Conservation (phyloP, 768 basidiomycete species). For the Peribolospora baueri region DNA sequence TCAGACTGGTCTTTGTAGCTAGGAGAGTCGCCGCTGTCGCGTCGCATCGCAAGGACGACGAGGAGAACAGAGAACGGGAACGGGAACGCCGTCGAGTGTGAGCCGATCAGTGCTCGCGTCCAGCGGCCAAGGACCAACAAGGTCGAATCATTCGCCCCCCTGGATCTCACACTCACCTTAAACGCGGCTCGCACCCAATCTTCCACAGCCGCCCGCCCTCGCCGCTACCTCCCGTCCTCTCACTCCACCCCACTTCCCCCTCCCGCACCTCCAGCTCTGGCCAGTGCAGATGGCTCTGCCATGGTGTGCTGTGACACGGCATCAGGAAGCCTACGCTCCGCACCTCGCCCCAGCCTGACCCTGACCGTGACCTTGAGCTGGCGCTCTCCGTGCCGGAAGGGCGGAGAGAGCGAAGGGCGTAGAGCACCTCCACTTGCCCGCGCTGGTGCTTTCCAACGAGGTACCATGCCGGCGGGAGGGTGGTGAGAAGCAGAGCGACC, state of each 20-base stretch:
- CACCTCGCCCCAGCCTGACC: conserved; percentile 20
- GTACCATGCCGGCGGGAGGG: conserved; percentile 42
- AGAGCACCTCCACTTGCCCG: conserved; percentile 52
- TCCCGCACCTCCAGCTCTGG: conserved; percentile 29
- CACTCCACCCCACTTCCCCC: neutral
- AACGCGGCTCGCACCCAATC: conserved; percentile 76
- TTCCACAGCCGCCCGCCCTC: conserved; percentile 40
- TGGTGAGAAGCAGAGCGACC: conserved; percentile 27
- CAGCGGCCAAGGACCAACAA: neutral
- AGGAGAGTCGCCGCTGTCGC: conserved; percentile 29
- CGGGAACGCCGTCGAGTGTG: neutral
- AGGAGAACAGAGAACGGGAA: neutral
- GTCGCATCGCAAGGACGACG: neutral
- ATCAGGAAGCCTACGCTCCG: conserved; percentile 51
- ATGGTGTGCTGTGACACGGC: conserved; percentile 94
- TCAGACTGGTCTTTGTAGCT: conserved; percentile 58
- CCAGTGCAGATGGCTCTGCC: conserved; percentile 64
- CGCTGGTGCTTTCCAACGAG: conserved; percentile 48
- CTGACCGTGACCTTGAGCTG: neutral
- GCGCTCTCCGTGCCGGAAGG: conserved; percentile 20
- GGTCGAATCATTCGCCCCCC: neutral
- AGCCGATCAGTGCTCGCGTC: neutral
- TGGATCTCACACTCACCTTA: conserved; percentile 33
- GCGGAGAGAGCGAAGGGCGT: conserved; percentile 29
- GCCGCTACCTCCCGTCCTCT: neutral